phyloP scores from a whole-genome alignment of 2,329 filamentous ascomycete species.

The Elsinoe ampelina region DNA sequence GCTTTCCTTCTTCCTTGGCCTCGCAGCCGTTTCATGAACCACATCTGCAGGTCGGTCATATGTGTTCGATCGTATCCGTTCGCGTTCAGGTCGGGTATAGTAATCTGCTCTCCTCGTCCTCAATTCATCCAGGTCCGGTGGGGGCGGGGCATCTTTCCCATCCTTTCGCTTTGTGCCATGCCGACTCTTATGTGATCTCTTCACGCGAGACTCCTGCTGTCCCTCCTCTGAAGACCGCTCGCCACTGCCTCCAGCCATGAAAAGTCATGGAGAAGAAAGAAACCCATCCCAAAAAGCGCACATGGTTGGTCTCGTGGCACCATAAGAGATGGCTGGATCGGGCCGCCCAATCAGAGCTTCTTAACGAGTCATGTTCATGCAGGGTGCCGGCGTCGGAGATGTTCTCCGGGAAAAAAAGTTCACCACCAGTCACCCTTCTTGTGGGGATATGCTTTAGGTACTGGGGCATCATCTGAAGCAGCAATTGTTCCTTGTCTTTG shows the following conservation, averaged over 20 bases:
- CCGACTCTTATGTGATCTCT: neutral
- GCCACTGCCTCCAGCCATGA: neutral
- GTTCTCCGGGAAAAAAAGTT: constrained; percentile 4
- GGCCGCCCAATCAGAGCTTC: neutral
- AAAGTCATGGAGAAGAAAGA: neutral
- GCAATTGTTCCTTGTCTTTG: neutral
- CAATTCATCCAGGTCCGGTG: constrained; percentile 2
- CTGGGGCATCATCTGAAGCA: neutral
- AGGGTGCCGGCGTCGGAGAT: neutral
- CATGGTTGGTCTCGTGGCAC: neutral
- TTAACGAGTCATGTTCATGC: neutral
- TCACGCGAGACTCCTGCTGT: neutral
- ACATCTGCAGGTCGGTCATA: neutral
- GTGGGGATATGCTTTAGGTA: neutral
- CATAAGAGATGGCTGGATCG: neutral
- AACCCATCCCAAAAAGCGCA: neutral
- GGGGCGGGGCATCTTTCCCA: neutral
- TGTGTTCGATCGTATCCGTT: neutral
- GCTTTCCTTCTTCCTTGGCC: neutral
- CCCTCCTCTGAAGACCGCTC: neutral
- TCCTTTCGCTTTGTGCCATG: neutral
- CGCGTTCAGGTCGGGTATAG: neutral
- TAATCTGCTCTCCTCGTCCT: constrained; percentile 2
- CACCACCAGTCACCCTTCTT: constrained; percentile 4
- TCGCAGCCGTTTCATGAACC: neutral